Evolutionary conservation across 331 rosid genomes (phyloP), one percentile per base, ranked within the genome.

Genomic region (Malus hybrid): DNA sequence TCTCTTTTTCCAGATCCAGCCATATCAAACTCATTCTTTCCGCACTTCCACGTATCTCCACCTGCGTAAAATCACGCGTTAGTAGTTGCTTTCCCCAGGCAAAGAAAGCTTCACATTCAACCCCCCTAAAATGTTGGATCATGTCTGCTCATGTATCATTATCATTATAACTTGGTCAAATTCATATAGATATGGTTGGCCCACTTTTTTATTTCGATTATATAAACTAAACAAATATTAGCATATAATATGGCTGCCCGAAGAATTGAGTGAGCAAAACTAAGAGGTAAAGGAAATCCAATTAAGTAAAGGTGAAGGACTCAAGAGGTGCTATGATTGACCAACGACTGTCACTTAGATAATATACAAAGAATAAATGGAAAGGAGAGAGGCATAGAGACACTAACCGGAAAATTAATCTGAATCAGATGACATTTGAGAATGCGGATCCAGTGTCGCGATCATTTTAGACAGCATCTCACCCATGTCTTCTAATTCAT

Each of bases 401-500:
- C 53, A 34, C 66, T 36, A 55, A 63, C 77, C 60, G 50, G 50
- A 71, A 63, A 70, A 75, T 84, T 84, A 90, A 82, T 93, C 98
- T 60, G 98, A 89, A 86, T 91, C 98, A 0, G 97, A 89, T 18
- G 93, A 82, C 11, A 79, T 71, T 32, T 82, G 85, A 39, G 86
- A 78, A 66, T 26, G 53, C 61, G 97, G 96, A 68, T 82, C 57
- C 73, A 93, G 72, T 15, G 86, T 33, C 12, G 64, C 56, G 19
- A 89, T 89, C 94, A 89, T 83, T 87, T 91, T 91, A 32, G 91
- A 88, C 58, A 93, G 75, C 75, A 67, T 61, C 87, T 93, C 98
- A 20, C 84, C 90, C 97, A 93, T 93, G 75, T 93, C 98, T 64
- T 83, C 87, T 73, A 91, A 70, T 71, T 93, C 98, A 52, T 91